Evolutionary conservation across 345 rosid genomes (phyloP).

Genomic region (Tarenaya hassleriana): DNA sequence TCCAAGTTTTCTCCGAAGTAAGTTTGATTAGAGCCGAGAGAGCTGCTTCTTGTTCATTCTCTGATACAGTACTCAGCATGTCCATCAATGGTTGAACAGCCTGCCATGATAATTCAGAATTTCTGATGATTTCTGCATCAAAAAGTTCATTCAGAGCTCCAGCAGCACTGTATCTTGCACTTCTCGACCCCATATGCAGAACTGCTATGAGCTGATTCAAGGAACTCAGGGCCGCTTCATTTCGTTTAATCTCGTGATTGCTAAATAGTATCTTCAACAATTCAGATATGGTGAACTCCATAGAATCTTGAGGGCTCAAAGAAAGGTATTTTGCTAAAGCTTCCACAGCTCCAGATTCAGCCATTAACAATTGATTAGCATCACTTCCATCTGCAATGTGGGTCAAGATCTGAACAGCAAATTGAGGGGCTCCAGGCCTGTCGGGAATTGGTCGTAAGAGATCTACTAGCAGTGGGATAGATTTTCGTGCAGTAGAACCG

Average conservation of each 20-base stretch:
- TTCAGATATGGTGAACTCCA: slow-evolving; percentile 55
- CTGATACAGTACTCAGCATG: slow-evolving; percentile 67
- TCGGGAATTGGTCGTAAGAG: slow-evolving; percentile 67
- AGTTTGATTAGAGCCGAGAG: slow-evolving; percentile 62
- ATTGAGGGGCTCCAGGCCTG: slow-evolving; percentile 59
- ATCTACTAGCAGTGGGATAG: slow-evolving; percentile 70
- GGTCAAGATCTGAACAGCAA: slow-evolving; percentile 56
- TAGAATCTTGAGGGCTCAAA: slow-evolving; percentile 68
- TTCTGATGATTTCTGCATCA: slow-evolving; percentile 55
- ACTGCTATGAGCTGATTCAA: slow-evolving; percentile 69
- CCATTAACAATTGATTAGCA: slow-evolving; percentile 58
- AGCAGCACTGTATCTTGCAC: slow-evolving; percentile 66
- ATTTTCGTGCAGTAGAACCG: slow-evolving; percentile 48
- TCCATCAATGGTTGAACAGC: slow-evolving; percentile 64
- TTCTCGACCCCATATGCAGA: slow-evolving; percentile 54
- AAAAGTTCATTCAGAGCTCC: slow-evolving; percentile 71
- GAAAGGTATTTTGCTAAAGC: slow-evolving; percentile 71
- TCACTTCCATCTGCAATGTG: slow-evolving; percentile 58
- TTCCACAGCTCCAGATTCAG: slow-evolving; percentile 84
- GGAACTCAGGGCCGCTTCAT: slow-evolving; percentile 56
- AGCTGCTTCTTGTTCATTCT: slow-evolving; percentile 63
- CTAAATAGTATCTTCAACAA: slow-evolving; percentile 56
- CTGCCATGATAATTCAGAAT: slow-evolving; percentile 63
- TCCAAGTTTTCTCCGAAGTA: slow-evolving; percentile 46
- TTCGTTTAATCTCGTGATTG: slow-evolving; percentile 48